These are phyloP conservation scores for Gremmenia infestans DNA, from an alignment of 2,329 filamentous ascomycete species.

Conservation along the genomic window DNA sequence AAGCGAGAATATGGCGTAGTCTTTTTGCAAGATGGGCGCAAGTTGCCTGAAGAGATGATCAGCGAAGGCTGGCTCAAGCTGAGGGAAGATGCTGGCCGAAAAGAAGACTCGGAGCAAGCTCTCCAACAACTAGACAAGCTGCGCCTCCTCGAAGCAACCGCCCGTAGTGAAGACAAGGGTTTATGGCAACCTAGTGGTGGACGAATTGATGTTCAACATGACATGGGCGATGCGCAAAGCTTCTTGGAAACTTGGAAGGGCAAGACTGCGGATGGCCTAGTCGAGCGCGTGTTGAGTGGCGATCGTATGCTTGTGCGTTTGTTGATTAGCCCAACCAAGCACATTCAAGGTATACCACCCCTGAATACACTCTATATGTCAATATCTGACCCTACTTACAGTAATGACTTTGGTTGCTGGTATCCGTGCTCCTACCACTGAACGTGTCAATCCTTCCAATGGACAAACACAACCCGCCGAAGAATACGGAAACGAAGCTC, in stretches of 20 bases:
- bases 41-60: constrained; percentile 76
- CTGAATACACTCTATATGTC: neutral
- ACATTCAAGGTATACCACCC: constrained; percentile 47
- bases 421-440: constrained; percentile 83
- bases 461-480: constrained; percentile 74
- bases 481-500: constrained; percentile 84
- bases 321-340: constrained; percentile 73
- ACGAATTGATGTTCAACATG: constrained; percentile 72
- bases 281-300: constrained; percentile 87
- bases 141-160: constrained; percentile 69
- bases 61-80: constrained; percentile 90
- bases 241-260: constrained; percentile 84
- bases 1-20: constrained; percentile 86
- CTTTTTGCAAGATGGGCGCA: constrained; percentile 67
- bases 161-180: constrained; percentile 74
- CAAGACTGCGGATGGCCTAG: constrained; percentile 74
- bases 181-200: constrained; percentile 67
- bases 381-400: constrained; percentile 42
- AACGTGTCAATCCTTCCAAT: constrained; percentile 69
- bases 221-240: constrained; percentile 67
- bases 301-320: constrained; percentile 85
- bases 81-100: constrained; percentile 87
- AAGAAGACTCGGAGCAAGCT: constrained; percentile 78
- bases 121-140: constrained; percentile 70
- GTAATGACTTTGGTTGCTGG: constrained; percentile 86